Conservation (phyloP, 345 rosid genomes). For the Syzygium aromaticum region DNA sequence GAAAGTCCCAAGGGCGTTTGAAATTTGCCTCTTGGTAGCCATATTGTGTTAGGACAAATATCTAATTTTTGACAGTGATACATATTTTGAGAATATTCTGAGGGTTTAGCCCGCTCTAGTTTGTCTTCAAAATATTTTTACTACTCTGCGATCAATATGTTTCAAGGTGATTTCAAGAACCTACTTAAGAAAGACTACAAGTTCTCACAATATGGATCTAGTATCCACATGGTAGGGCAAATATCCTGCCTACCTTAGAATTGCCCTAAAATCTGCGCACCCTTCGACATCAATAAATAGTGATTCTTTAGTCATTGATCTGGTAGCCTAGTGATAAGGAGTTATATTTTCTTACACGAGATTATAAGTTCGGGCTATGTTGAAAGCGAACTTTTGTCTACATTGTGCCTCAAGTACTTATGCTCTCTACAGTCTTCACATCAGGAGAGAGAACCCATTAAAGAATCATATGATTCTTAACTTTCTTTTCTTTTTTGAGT, state of each 20-base stretch:
- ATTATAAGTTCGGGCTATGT: background rate
- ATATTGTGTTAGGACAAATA: background rate
- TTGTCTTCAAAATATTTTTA: background rate
- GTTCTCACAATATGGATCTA: background rate
- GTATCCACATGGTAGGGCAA: background rate
- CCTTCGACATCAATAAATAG: background rate
- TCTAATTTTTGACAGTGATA: background rate
- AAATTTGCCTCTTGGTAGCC: background rate
- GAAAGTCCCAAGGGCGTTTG: background rate
- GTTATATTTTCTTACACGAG: background rate
- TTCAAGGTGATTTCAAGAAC: background rate
- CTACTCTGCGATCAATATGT: background rate
- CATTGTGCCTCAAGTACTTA: background rate
- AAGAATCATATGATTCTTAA: background rate
- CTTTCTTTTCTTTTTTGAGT: background rate
- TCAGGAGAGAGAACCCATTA: background rate
- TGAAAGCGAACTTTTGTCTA: background rate
- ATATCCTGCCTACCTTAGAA: background rate
- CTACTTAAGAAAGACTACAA: background rate
- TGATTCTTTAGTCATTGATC: background rate
- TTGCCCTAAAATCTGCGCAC: background rate
- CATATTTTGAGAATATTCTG: conserved; percentile 12
- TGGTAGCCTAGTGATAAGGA: background rate
- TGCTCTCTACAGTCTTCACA: background rate
- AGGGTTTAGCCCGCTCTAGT: background rate